Evolutionary conservation across 805 yeast genomes (phyloP).

Genomic region (Cyberlindnera nakhonratchasimensis): DNA sequence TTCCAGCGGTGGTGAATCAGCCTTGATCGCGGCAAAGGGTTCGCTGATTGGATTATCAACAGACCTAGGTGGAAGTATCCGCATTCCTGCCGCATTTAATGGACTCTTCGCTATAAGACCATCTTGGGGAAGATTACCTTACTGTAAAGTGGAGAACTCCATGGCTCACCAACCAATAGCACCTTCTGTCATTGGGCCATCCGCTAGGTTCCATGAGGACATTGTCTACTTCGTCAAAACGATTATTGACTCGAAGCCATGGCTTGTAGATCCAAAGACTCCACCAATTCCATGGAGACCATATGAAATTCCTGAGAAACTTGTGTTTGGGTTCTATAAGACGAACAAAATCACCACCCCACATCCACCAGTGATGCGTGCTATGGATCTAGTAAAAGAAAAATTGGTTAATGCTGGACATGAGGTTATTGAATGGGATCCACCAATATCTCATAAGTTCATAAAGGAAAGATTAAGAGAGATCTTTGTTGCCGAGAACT

Average conservation of each 20-base stretch:
- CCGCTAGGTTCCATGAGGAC: conserved; percentile 35
- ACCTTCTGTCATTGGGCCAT: conserved; percentile 44
- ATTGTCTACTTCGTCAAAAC: conserved; percentile 33
- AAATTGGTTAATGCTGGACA: conserved; percentile 35
- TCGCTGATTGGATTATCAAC: conserved; percentile 51
- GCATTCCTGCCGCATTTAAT: conserved; percentile 44
- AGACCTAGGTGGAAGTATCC: conserved; percentile 50
- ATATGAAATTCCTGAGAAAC: conserved; percentile 30
- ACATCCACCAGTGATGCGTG: conserved; percentile 55
- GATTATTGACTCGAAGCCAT: conserved; percentile 35
- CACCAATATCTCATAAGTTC: conserved; percentile 29
- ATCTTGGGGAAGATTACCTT: conserved; percentile 40
- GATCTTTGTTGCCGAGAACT: conserved; percentile 67
- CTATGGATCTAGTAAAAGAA: conserved; percentile 31
- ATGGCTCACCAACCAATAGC: conserved; percentile 17
- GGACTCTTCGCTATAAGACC: conserved; percentile 42
- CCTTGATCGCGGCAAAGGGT: conserved; percentile 41
- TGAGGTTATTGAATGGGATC: conserved; percentile 41
- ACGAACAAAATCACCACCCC: conserved; percentile 36
- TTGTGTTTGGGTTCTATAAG: conserved; percentile 44
- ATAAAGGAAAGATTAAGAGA: conserved; percentile 46
- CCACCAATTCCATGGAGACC: conserved; percentile 40
- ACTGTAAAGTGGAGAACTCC: conserved; percentile 24
- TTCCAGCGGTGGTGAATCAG: conserved; percentile 52
- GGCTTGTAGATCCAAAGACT: conserved; percentile 39